Base-by-base conservation (phyloP, 2,329 filamentous ascomycete genomes). In the Arthrocladium fulminans region DNA sequence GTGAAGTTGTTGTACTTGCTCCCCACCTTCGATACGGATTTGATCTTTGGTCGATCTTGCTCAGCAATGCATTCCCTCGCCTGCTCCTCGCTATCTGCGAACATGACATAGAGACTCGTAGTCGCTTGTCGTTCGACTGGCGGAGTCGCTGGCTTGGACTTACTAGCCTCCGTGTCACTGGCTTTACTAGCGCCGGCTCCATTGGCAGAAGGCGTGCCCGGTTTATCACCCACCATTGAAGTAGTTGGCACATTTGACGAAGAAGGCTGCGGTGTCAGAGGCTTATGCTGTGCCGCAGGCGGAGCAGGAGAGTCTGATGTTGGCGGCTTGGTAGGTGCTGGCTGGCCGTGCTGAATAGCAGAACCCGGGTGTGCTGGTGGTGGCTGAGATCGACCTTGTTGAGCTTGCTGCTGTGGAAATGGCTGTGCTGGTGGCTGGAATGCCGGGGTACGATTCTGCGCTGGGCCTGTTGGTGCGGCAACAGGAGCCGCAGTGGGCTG, bases 81-180 rank as follows among this genome's bases (percentile, higher is more conserved):
- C 52, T 89, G 86, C 25, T 95, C 86, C 56, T 90, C 86, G 47
- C 79, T 84, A 59, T 82, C 86, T 19, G 89, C 81, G 60, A 89
- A 89, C 70, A 86, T 86, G 52, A 98, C 82, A 66, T 96, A 98
- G 17, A 98, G 77, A 42, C 86, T 90, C 60, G 88, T 83, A 57
- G 84, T 87, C 57, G 77, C 80, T 60, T 70, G 76, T 29, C 51
- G 52, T 63, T 86, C 83, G 23, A 76, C 70, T 13, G 63, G 54
- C 23, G 62, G 63, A 15, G 67, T 57, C 3, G 70, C 57, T 64
- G 80, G 82, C 54, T 85, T 80, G 15, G 83, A 79, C 58, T 77
- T 80, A 45, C 71, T 67, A n/a, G 67, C 45, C 22, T 59, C 60
- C 6, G 65, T 65, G 29, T 71, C 67, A 42, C 45, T 48, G 9